A percentile compares a stretch with the other conserved stretches of the same genome.
phyloP scores from a whole-genome alignment of 2,329 filamentous ascomycete species.

The Hymenoscyphus scutula region DNA sequence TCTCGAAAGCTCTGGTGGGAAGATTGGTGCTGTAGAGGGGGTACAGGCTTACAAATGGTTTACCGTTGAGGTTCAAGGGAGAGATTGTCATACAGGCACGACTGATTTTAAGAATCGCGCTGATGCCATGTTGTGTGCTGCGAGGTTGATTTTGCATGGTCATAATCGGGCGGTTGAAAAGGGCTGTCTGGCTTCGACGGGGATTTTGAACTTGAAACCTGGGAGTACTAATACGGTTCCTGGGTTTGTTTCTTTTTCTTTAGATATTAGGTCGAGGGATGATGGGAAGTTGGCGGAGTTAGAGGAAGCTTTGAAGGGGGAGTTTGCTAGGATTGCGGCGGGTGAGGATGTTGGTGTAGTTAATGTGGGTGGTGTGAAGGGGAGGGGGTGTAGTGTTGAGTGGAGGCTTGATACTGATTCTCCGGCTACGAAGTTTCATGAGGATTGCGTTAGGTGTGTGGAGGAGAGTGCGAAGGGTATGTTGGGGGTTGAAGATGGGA shows the following conservation, averaged over 20 bases:
- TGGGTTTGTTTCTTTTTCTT: constrained; percentile 62
- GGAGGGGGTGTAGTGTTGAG: constrained; percentile 51
- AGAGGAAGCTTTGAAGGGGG: constrained; percentile 52
- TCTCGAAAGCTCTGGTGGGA: constrained; percentile 60
- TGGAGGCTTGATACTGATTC: constrained; percentile 63
- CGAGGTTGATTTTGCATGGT: constrained; percentile 64
- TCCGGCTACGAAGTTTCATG: constrained; percentile 62
- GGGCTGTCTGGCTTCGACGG: constrained; percentile 61
- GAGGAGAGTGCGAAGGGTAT: constrained; percentile 56
- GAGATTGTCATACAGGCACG: constrained; percentile 73
- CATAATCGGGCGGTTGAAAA: constrained; percentile 60
- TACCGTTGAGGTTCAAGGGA: constrained; percentile 62
- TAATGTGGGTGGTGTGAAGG: constrained; percentile 43
- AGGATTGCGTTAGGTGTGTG: constrained; percentile 65
- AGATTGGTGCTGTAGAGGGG: constrained; percentile 68
- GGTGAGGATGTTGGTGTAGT: constrained; percentile 52
- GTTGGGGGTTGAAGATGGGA: constrained; percentile 48
- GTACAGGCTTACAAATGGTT: constrained; percentile 77
- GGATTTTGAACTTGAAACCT: constrained; percentile 64
- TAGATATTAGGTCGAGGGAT: constrained; percentile 63
- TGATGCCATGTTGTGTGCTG: constrained; percentile 66
- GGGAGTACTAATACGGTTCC: constrained; percentile 74
- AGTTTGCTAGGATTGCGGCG: constrained; percentile 59
- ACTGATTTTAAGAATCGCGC: constrained; percentile 65
- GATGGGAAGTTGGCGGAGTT: constrained; percentile 57